A percentile compares a stretch with the other conserved stretches of the same genome.
Evolutionary conservation across 148 eudicot genomes (phyloP).

Genomic region (Arbutus unedo): DNA sequence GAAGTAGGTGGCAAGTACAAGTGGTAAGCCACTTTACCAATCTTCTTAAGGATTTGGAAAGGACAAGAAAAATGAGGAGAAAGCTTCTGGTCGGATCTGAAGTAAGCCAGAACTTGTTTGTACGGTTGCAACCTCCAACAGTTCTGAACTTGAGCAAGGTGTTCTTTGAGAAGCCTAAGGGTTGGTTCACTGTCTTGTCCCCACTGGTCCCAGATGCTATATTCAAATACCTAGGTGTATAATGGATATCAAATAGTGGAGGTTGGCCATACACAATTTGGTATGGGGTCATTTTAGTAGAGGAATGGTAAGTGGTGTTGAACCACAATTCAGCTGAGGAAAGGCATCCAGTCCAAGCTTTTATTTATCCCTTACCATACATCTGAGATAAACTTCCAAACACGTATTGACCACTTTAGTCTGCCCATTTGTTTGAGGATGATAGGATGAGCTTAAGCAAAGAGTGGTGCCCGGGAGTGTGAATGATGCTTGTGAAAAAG

Average conservation of each 20-base stretch:
- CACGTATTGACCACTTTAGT: not conserved
- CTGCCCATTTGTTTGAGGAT: not conserved
- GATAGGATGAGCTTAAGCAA: not conserved
- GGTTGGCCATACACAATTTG: not conserved
- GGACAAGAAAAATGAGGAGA: not conserved
- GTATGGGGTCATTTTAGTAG: not conserved
- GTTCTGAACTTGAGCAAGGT: not conserved
- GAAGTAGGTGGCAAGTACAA: not conserved
- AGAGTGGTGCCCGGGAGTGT: not conserved
- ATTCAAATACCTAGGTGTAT: not conserved
- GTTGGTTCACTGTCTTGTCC: not conserved
- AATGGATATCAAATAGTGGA: not conserved
- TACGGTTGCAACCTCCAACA: not conserved
- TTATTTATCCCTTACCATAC: not conserved
- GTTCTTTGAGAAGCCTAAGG: not conserved
- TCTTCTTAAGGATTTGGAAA: not conserved
- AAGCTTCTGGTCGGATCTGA: not conserved
- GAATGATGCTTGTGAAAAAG: not conserved
- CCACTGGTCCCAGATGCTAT: not conserved
- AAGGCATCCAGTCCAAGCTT: not conserved
- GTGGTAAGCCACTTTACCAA: not conserved
- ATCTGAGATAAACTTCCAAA: not conserved
- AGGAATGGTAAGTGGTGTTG: not conserved
- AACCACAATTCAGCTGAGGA: conserved; percentile 7
- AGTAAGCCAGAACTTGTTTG: not conserved